These are phyloP conservation scores for Sphaceloma murrayae DNA, from an alignment of 2,329 filamentous ascomycete species.

Conservation along the genomic window DNA sequence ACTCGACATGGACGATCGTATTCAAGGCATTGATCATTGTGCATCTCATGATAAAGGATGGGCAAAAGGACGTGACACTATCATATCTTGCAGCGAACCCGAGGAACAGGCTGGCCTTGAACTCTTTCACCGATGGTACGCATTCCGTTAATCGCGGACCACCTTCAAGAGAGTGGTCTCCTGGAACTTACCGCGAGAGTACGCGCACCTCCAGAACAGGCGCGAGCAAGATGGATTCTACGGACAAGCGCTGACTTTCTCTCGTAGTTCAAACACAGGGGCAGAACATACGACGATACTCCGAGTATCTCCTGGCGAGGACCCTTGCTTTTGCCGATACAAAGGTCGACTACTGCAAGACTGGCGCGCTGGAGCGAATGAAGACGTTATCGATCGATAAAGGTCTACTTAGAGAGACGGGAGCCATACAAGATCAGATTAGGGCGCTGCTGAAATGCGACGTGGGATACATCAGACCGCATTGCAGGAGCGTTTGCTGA, in stretches of 20 bases:
- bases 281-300: constrained; percentile 85
- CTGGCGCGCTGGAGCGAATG: constrained; percentile 62
- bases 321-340: constrained; percentile 74
- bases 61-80: constrained; percentile 78
- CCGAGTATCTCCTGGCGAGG: constrained; percentile 74
- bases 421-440: constrained; percentile 81
- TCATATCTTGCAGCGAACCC: constrained; percentile 74
- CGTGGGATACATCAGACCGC: constrained; percentile 43
- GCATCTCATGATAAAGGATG: constrained; percentile 95
- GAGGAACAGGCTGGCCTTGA: constrained; percentile 68
- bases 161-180: constrained; percentile 14
- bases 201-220: constrained; percentile 12
- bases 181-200: constrained; percentile 13
- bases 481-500: constrained; percentile 6
- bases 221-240: background rate
- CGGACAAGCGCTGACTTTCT: constrained; percentile 20
- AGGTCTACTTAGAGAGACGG: constrained; percentile 82
- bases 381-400: constrained; percentile 86
- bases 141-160: constrained; percentile 17
- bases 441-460: constrained; percentile 80
- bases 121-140: constrained; percentile 84
- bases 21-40: constrained; percentile 96
- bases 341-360: constrained; percentile 80
- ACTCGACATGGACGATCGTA: constrained; percentile 98
- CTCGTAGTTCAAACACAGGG: constrained; percentile 86